A percentile compares a stretch with the other conserved stretches of the same genome.
These are phyloP conservation scores for Yamadazyma olivae DNA, from an alignment of 805 yeast genomes.

Conservation along the genomic window DNA sequence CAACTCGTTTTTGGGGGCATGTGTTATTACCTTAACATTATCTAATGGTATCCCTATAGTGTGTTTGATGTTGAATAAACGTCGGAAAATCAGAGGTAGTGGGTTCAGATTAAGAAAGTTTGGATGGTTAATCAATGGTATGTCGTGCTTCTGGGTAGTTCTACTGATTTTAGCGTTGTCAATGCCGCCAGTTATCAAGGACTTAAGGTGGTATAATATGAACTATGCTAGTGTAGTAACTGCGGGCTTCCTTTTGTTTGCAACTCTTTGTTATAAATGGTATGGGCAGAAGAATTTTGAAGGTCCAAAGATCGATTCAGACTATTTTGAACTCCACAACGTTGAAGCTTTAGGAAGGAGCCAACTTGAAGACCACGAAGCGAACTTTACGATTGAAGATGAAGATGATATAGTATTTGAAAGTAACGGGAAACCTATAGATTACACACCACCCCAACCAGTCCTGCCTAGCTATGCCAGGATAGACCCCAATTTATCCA, in stretches of 20 bases:
- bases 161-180: conserved; percentile 62
- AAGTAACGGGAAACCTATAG: not conserved
- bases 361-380: conserved; percentile 8
- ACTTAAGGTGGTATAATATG: conserved; percentile 42
- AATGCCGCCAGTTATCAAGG: conserved; percentile 60
- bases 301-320: conserved; percentile 57
- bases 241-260: conserved; percentile 42
- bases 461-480: conserved; percentile 5
- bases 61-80: conserved; percentile 54
- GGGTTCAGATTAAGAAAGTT: conserved; percentile 59
- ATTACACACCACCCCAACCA: conserved; percentile 9
- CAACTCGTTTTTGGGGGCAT: conserved; percentile 80
- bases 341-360: conserved; percentile 19
- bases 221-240: conserved; percentile 69
- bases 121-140: conserved; percentile 61
- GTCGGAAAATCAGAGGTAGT: conserved; percentile 64
- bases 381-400: conserved; percentile 15
- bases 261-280: conserved; percentile 47
- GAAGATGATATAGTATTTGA: conserved; percentile 10
- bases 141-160: conserved; percentile 59
- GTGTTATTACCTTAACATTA: conserved; percentile 69
- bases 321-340: conserved; percentile 37
- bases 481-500: not conserved
- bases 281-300: conserved; percentile 66
- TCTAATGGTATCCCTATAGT: conserved; percentile 77